Evolutionary conservation across 352 stramenopile genomes (phyloP).

Genomic region (Bremia lactucae): DNA sequence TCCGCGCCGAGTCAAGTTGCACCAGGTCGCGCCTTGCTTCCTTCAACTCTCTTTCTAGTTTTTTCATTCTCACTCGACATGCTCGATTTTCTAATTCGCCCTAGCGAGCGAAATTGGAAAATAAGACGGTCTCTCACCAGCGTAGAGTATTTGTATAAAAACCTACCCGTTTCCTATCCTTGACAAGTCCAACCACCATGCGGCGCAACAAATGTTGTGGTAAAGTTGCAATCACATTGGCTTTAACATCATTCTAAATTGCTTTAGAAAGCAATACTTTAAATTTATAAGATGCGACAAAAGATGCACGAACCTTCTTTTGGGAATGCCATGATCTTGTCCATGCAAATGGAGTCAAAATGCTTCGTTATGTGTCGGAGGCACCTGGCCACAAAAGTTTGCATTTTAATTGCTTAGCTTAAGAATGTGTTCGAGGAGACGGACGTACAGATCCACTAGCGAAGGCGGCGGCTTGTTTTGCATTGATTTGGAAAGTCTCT

Average conservation of each 20-base stretch:
- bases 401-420: not conserved
- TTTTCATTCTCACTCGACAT: conserved; percentile 22
- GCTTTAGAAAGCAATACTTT: not conserved
- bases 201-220: conserved; percentile 52
- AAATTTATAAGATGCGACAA: not conserved
- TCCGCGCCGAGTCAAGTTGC: conserved; percentile 27
- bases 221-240: conserved; percentile 50
- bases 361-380: conserved; percentile 52
- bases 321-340: conserved; percentile 42
- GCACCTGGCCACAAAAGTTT: conserved; percentile 24
- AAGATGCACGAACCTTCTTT: conserved; percentile 52
- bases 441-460: conserved; percentile 52
- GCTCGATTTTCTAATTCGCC: conserved; percentile 29
- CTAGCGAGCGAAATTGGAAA: conserved; percentile 7
- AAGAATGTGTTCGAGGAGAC: not conserved
- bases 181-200: conserved; percentile 53
- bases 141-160: not conserved
- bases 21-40: conserved; percentile 14
- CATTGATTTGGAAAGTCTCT: conserved; percentile 1
- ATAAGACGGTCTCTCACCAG: not conserved
- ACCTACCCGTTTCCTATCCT: conserved; percentile 40
- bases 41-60: conserved; percentile 20
- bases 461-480: conserved; percentile 27
- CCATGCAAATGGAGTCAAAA: conserved; percentile 58
- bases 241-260: conserved; percentile 15